phyloP scores from a whole-genome alignment of 257 asterid species.

The Vinca minor region DNA sequence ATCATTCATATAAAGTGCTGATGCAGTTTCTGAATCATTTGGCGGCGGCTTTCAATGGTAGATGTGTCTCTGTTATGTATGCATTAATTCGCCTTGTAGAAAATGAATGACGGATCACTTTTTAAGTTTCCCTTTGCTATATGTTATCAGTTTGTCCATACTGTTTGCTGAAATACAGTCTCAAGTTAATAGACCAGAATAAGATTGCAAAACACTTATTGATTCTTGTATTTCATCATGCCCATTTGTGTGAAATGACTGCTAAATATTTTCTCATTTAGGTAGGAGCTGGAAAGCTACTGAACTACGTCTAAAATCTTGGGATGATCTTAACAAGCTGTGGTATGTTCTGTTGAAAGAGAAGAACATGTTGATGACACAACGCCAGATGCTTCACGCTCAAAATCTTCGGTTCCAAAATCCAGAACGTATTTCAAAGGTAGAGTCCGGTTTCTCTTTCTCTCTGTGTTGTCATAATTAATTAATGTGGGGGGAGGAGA shows the following conservation, averaged over 20 bases:
- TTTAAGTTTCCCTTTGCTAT: neutral
- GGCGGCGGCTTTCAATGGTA: neutral
- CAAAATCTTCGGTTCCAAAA: slow-evolving; percentile 67
- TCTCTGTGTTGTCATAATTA: neutral
- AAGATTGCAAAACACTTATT: neutral
- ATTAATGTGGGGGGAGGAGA: neutral
- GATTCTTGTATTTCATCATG: neutral
- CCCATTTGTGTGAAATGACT: slow-evolving; percentile 1
- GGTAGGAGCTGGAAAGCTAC: slow-evolving; percentile 96
- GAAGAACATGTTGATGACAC: slow-evolving; percentile 88
- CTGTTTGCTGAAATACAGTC: neutral
- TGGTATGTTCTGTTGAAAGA: slow-evolving; percentile 89
- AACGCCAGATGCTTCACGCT: slow-evolving; percentile 86
- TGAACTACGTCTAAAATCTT: slow-evolving; percentile 89
- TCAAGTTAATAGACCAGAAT: neutral
- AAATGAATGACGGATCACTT: neutral
- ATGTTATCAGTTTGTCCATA: neutral
- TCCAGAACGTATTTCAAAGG: slow-evolving; percentile 92
- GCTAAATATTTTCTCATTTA: slow-evolving; percentile 20
- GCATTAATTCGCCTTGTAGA: neutral
- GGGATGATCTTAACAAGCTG: slow-evolving; percentile 95
- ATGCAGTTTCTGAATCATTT: neutral
- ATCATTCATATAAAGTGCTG: neutral
- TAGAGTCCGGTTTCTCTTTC: slow-evolving; percentile 15
- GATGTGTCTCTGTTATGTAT: neutral